Percentiles rank a stretch among this genome's conserved stretches.
Evolutionary conservation across 768 basidiomycete species (phyloP).

Genomic region (Cystobasidium ongulense): DNA sequence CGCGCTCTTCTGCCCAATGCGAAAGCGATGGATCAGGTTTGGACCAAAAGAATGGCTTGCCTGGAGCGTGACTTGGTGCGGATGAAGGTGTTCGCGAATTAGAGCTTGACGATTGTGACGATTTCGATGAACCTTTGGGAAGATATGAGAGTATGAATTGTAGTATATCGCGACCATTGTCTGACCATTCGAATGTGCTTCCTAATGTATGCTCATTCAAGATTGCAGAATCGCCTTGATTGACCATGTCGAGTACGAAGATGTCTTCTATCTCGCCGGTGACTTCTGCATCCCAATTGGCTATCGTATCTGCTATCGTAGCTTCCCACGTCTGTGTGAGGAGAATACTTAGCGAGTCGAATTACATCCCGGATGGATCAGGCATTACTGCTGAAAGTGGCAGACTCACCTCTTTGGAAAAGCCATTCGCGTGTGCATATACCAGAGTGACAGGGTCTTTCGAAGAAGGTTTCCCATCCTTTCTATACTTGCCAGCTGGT

Average conservation of each 20-base stretch:
- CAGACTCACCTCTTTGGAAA: conserved; percentile 66
- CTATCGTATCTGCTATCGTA: conserved; percentile 53
- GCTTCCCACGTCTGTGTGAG: conserved; percentile 67
- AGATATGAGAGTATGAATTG: conserved; percentile 66
- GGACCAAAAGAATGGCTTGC: background rate
- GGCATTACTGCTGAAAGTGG: background rate
- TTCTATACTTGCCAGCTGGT: background rate
- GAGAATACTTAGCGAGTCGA: background rate
- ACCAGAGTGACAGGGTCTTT: conserved; percentile 55
- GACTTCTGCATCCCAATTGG: conserved; percentile 39
- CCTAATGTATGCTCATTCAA: conserved; percentile 58
- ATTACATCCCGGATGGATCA: background rate
- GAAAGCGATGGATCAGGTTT: conserved; percentile 9
- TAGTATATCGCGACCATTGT: conserved; percentile 67
- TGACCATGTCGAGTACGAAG: conserved; percentile 73
- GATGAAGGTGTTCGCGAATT: background rate
- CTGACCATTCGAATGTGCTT: conserved; percentile 65
- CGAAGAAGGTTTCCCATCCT: background rate
- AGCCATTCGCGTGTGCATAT: conserved; percentile 75
- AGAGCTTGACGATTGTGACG: background rate
- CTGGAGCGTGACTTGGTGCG: background rate
- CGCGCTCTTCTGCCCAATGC: background rate
- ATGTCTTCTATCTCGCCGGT: conserved; percentile 56
- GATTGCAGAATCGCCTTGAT: conserved; percentile 75
- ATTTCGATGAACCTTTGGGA: conserved; percentile 45